A percentile compares a stretch with the other conserved stretches of the same genome.
These are phyloP conservation scores for Thalassia testudinum DNA, from an alignment of 116 monocot species.

Conservation along the genomic window DNA sequence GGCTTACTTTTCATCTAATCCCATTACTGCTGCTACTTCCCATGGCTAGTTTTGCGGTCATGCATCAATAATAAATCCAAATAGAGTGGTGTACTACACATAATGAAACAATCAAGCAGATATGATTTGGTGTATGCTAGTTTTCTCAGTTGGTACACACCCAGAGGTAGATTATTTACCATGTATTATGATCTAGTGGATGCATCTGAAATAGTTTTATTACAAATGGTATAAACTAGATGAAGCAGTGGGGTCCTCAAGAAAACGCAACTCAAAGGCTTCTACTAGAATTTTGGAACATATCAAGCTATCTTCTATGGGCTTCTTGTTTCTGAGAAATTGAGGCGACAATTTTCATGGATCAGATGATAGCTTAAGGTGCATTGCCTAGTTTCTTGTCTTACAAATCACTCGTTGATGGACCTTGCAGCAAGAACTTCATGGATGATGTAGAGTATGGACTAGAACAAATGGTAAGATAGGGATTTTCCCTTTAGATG, in stretches of 20 bases:
- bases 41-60: no score
- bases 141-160: no score
- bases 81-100: no score
- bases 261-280: slow-evolving; percentile 50
- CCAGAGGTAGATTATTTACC: no score
- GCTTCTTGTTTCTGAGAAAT: slow-evolving; percentile 23
- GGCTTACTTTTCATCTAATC: no score
- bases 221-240: no score
- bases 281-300: slow-evolving; percentile 63
- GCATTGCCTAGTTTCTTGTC: slow-evolving; percentile 51
- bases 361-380: slow-evolving; percentile 36
- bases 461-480: slow-evolving; percentile 56
- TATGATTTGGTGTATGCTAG: no score
- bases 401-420: slow-evolving; percentile 53
- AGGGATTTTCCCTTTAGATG: slow-evolving; percentile 61
- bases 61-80: no score
- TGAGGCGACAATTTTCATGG: slow-evolving; percentile 59
- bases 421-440: slow-evolving; percentile 40
- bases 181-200: no score
- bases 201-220: no score
- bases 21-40: no score
- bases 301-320: slow-evolving; percentile 73
- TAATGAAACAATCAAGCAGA: no score
- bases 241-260: slow-evolving; percentile 52
- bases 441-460: slow-evolving; percentile 32